Evolutionary conservation across 139 green algal genomes (phyloP).

Genomic region (Tetraselmis chui): DNA sequence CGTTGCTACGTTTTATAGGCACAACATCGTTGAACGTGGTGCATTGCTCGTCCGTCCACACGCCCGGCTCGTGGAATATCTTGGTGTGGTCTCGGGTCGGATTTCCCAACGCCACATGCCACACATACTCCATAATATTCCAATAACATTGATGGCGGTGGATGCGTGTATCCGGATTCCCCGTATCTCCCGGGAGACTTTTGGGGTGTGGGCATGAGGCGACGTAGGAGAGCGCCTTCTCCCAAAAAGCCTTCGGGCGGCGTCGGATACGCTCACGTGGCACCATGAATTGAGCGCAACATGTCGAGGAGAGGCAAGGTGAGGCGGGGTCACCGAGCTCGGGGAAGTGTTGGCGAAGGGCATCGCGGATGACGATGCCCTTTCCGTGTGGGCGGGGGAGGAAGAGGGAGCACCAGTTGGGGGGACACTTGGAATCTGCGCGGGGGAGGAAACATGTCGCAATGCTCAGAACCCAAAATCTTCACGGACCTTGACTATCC

Average conservation of each 20-base stretch:
- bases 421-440: not conserved
- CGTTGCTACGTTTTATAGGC: too few relatives aligned
- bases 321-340: not conserved
- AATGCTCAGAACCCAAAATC: too few relatives aligned
- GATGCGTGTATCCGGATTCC: not conserved
- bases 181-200: not conserved
- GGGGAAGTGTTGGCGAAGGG: not conserved
- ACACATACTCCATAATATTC: not conserved
- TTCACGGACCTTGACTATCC: too few relatives aligned
- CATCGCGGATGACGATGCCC: not conserved
- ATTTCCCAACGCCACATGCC: not conserved
- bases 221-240: not conserved
- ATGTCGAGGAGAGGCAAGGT: not conserved
- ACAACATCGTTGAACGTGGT: too few relatives aligned
- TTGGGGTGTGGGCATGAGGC: not conserved
- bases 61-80: not conserved
- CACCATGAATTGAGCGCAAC: not conserved
- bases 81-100: not conserved
- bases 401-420: not conserved
- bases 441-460: too few relatives aligned
- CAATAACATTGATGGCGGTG: not conserved
- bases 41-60: not conserved
- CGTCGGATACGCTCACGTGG: not conserved
- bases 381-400: not conserved
- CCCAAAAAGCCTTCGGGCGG: not conserved